Base-by-base conservation (phyloP, 2,329 filamentous ascomycete genomes). In the Sporothrix sp. region DNA sequence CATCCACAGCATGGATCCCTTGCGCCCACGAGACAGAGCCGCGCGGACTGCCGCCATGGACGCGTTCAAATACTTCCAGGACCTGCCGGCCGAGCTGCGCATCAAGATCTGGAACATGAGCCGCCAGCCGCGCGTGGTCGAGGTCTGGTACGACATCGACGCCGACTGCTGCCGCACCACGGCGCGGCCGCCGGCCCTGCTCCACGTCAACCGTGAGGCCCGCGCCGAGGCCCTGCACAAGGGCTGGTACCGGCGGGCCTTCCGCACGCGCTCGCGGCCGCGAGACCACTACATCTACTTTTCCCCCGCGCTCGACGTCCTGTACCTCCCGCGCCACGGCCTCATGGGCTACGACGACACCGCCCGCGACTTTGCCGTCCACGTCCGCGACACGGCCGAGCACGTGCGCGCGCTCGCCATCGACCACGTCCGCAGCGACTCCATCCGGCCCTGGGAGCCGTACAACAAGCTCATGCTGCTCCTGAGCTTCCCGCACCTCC, bases 401-500 rank as follows among this genome's bases (percentile, higher is more conserved):
- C 53, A 57, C 30, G 62, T 72, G 11, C 59, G 59, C 38, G 62
- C 65, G 30, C 61, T 75, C 7, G 72, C 71, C 2, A 63, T 75
- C 42, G 72, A 75, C 58, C 68, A 73, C 50, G 69, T 74, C 30
- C 64, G 64, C 25, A 61, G 66, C 14, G 62, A 67, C 30, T 64
- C 72, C 47, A 68, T 71, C 44, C 62, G 70, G 32, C 71, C 71
- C 14, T 74, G 72, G 72, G 72, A 75, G 62, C 68, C 68, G 10
- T 75, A 74, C 62, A 73, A 71, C 62, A 74, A 74, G 61, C 69
- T 71, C 28, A 64, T 65, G 21, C 59, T 74, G 37, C 64, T 74
- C 48, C 61, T 68, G 40, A 66, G 65, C 48, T 73, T 72, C 44
- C 63, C 63, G 2, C 58, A 63, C 23, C 59, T 69, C 27, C 57